A percentile compares a stretch with the other conserved stretches of the same genome.
These are phyloP conservation scores for Lentinula guzmanii DNA, from an alignment of 768 basidiomycete species.

Conservation along the genomic window DNA sequence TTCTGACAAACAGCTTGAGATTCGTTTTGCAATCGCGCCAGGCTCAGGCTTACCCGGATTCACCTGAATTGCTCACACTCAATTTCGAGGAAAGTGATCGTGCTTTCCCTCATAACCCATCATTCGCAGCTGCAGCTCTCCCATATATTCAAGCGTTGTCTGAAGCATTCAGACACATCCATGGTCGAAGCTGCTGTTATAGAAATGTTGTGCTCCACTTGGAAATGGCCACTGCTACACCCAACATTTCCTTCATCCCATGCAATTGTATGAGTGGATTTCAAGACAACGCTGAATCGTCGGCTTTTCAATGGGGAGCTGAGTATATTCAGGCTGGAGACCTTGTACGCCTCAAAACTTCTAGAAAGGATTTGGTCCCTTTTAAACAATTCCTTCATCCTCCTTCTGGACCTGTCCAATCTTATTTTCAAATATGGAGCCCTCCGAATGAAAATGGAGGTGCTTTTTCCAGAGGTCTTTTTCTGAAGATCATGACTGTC, in stretches of 20 bases:
- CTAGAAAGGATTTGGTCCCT: neutral
- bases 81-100: neutral
- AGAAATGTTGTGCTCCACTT: no score
- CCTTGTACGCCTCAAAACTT: neutral
- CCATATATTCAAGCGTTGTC: neutral
- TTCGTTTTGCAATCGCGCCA: neutral
- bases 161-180: neutral
- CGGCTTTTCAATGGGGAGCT: neutral
- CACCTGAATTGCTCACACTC: neutral
- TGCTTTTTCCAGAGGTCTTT: neutral
- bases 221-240: no score
- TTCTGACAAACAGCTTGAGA: neutral
- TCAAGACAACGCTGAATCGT: neutral
- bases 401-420: neutral
- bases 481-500: neutral
- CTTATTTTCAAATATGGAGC: neutral
- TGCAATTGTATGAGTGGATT: no score
- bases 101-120: neutral
- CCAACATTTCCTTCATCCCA: neutral
- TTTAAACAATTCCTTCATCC: neutral
- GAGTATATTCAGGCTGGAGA: neutral
- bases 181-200: no score
- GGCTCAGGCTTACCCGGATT: no score
- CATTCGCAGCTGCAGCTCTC: neutral
- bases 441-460: no score